phyloP scores from a whole-genome alignment of 2,329 filamentous ascomycete genomes.

The Claviceps sp. region DNA sequence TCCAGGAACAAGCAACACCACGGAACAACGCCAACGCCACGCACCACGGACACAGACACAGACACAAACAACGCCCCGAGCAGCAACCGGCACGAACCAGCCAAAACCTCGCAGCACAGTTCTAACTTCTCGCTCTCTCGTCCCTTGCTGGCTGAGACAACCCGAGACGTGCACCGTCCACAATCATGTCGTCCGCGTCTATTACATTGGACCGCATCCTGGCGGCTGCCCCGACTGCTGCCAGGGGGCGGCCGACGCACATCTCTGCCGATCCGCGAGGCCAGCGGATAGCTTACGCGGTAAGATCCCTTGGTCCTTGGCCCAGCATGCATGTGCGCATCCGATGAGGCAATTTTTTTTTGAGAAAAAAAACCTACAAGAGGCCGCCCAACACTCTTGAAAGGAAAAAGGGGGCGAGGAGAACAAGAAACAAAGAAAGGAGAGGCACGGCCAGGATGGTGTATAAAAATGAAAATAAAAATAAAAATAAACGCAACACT shows the following conservation, averaged over 20 bases:
- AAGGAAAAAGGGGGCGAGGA: not conserved
- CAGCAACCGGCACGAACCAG: too few species aligned
- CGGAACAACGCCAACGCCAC: too few species aligned
- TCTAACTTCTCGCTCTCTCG: too few species aligned
- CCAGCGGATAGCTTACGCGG: conserved; percentile 83
- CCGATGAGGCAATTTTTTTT: too few species aligned
- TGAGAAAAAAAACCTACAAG: too few species aligned
- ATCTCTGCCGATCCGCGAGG: conserved; percentile 82
- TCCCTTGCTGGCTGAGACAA: not conserved
- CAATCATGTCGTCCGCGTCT: conserved; percentile 26
- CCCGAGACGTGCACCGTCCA: not conserved
- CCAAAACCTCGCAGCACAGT: too few species aligned
- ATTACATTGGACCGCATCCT: conserved; percentile 57
- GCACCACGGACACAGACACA: too few species aligned
- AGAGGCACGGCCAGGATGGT: too few species aligned
- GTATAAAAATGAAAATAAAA: not conserved
- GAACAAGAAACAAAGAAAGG: not conserved
- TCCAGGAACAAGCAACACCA: too few species aligned
- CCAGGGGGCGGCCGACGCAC: conserved; percentile 75
- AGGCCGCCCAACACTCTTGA: too few species aligned
- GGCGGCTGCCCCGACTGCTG: conserved; percentile 72
- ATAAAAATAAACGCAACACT: not conserved
- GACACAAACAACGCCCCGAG: too few species aligned
- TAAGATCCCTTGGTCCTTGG: conserved; percentile 29
- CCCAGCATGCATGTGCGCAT: too few species aligned